Base-by-base conservation (phyloP, 306 rosid genomes). In the Abrus pulchellus region DNA sequence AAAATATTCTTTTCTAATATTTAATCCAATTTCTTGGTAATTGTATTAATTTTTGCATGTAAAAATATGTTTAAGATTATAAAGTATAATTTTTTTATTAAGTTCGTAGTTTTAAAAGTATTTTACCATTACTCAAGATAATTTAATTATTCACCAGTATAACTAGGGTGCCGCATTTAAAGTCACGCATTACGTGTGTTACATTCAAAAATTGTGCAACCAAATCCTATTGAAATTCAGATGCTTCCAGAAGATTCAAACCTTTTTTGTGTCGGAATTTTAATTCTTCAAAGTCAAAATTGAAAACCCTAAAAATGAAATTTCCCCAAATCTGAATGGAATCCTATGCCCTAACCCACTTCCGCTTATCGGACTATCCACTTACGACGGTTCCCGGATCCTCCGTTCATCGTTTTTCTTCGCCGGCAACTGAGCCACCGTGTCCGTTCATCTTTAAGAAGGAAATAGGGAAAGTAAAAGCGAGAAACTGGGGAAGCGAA, bases 251-350 rank as follows among this genome's bases (percentile, higher is more conserved):
- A 82, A 82, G 45, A 29, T 80, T 53, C 84, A 40, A 40, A 56
- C 72, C 2, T 65, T 38, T 47, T 32, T 34, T 30, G 47, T 7
- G 28, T 5, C 3, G 63, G 49, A 50, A 27, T 36, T 76, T 60
- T 14, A 10, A 40, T 45, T 69, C 0, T 3, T 10, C 66, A 66
- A 74, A 75, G 74, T 72, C 83, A 83, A 78, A 83, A 78, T 65
- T 77, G 34, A 61, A 83, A 78, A 64, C 86, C 86, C 79, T 63
- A 82, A 69, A 68, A 68, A 83, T 60, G 80, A 80, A 86, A 83
- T 40, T 79, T 29, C 78, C 78, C 89, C 89, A 83, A 83, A 83
- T 86, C 78, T 83, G 85, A 83, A 80, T 76, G 83, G 83, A 80
- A 49, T 80, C 40, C 47, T 10, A 78, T 75, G 89, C 89, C 87